phyloP scores from a whole-genome alignment of 495 filamentous ascomycete species.

The Aspergillus homomorphus region DNA sequence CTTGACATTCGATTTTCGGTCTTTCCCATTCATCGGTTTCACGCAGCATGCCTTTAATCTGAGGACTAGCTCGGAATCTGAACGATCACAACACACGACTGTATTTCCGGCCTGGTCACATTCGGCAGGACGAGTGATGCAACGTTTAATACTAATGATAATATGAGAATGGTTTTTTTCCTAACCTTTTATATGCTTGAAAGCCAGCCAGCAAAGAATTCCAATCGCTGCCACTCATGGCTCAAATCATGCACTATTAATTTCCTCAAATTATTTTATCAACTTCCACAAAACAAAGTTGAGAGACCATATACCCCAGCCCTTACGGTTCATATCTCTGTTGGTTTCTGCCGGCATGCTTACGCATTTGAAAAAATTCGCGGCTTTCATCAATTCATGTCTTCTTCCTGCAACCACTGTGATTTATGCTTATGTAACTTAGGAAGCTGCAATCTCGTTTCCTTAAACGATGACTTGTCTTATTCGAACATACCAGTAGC shows the following conservation, averaged over 20 bases:
- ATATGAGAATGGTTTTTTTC: slow-evolving; percentile 24
- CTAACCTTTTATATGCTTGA: slow-evolving; percentile 5
- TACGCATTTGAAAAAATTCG: not conserved
- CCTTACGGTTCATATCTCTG: not conserved
- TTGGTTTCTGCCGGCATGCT: not conserved
- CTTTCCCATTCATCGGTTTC: not conserved
- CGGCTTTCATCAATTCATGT: not conserved
- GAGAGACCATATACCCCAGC: not conserved
- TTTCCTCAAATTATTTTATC: not conserved
- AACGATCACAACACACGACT: slow-evolving; percentile 19
- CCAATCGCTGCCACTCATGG: not conserved
- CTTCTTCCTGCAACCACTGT: not conserved
- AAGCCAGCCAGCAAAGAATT: not conserved
- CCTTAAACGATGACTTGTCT: not conserved
- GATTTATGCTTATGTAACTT: not conserved
- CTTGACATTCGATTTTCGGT: not conserved
- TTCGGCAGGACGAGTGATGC: not conserved
- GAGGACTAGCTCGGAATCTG: slow-evolving; percentile 22
- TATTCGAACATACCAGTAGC: too few species aligned
- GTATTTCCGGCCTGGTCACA: not conserved
- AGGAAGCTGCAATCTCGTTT: not conserved
- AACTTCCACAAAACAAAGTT: not conserved
- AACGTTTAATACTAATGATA: slow-evolving; percentile 43
- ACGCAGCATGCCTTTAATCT: not conserved
- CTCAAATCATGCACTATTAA: not conserved